These are phyloP conservation scores for Entomophthora muscae DNA, from an alignment of 371 early-diverging fungal genomes.

Conservation along the genomic window DNA sequence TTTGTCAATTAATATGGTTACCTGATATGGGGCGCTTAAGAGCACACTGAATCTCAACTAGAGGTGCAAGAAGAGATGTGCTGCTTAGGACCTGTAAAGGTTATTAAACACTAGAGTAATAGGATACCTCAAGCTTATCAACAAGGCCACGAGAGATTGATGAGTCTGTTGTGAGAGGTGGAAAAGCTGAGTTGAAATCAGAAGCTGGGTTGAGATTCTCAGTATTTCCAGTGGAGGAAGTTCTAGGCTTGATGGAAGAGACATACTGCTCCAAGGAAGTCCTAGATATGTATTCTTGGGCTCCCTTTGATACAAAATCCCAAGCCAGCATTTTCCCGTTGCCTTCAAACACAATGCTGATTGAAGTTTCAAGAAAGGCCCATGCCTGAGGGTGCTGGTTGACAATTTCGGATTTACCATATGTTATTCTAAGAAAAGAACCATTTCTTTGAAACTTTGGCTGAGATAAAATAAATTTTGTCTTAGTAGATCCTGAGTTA, in stretches of 20 bases:
- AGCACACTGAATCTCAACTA: not conserved
- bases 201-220: not conserved
- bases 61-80: not conserved
- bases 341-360: not conserved
- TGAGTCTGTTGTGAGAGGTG: not conserved
- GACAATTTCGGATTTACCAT: not conserved
- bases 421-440: not conserved
- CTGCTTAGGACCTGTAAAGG: not conserved
- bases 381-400: not conserved
- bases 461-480: not conserved
- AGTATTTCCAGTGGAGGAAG: not conserved
- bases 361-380: not conserved
- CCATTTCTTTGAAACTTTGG: not conserved
- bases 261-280: not conserved
- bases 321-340: not conserved
- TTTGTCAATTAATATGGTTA: not conserved
- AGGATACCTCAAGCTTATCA: not conserved
- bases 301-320: not conserved
- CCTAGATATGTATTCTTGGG: not conserved
- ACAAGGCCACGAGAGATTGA: not conserved
- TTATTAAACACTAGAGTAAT: not conserved
- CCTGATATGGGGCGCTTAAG: not conserved
- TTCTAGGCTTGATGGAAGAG: not conserved
- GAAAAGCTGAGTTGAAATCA: not conserved
- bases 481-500: not conserved